Percentiles rank a stretch among this genome's conserved stretches.
phyloP scores from a whole-genome alignment of 345 rosid genomes.

The Corymbia maculata region DNA sequence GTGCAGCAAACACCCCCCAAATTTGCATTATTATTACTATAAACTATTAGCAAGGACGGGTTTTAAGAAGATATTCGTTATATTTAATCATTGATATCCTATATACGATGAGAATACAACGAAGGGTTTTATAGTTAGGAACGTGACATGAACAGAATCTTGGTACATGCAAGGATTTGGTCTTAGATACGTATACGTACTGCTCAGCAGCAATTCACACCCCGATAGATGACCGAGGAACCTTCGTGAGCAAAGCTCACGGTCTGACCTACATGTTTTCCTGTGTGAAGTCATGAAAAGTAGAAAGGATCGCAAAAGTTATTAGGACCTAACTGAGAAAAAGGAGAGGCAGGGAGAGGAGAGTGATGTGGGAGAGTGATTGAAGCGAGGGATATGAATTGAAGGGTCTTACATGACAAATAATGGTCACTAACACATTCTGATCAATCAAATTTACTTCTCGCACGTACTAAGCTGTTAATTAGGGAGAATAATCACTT shows the following conservation, averaged over 20 bases:
- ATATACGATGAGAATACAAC: neutral
- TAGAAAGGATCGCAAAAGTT: neutral
- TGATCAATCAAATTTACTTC: too few species aligned
- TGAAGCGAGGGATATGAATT: too few species aligned
- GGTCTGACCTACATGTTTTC: neutral
- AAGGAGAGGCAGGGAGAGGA: too few species aligned
- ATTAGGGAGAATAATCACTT: neutral
- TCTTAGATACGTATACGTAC: neutral
- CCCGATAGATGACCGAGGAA: neutral
- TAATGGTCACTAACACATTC: too few species aligned
- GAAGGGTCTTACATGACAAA: too few species aligned
- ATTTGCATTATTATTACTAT: conserved; percentile 2
- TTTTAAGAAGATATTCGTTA: conserved; percentile 4
- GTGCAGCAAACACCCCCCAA: conserved; percentile 28
- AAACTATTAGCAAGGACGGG: neutral
- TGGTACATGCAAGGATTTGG: neutral
- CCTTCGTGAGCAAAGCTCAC: neutral
- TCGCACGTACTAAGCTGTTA: too few species aligned
- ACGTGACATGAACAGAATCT: neutral
- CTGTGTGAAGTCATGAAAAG: neutral
- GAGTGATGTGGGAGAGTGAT: too few species aligned
- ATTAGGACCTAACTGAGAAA: too few species aligned
- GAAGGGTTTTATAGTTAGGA: neutral
- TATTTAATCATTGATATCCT: neutral
- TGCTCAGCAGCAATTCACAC: neutral